Base-by-base conservation (phyloP, 1,284 basidiomycete genomes). In the Ceratobasidium theobromae region DNA sequence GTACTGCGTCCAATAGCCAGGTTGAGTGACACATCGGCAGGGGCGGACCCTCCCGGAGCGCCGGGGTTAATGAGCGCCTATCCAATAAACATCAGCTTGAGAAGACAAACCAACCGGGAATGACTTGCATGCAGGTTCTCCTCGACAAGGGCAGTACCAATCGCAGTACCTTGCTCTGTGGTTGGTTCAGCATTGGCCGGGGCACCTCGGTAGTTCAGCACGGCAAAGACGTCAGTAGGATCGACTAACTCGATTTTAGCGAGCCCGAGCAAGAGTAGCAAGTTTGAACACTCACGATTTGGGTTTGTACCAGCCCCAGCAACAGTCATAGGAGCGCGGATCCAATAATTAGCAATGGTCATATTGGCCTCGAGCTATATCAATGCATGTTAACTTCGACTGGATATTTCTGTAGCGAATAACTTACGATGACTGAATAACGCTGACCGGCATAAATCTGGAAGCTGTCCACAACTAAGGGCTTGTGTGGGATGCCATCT, bases 381-480 rank as follows among this genome's bases (percentile, higher is more conserved):
- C n/a, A n/a, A n/a, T n/a, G n/a, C n/a, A n/a, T n/a, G 27, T n/a
- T 21, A 38, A 32, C 14, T 49, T 3, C 4, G 25, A 12, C 35
- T 14, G 11, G 4, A 21, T 2, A 33, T n/a, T 25, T 5, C 9
- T 16, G 16, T 45, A 21, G 9, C 43, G 9, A 6, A 38, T 21
- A 23, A 38, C 60, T n/a, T 55, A 98, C 91, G 51, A 98, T 85
- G 54, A 98, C 79, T 0, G 93, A 95, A 77, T 95, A 97, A 18
- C 95, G 86, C 76, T 98, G 95, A 0, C 94, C 95, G 48, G 90
- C 93, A 5, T 91, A 82, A 67, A 97, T 70, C 43, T 85, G 82
- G 64, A 98, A 72, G 35, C 87, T 75, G 72, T 91, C 88, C 65
- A 87, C 85, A 5, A 27, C 28, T 11, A 53, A 30, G n/a, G 60